Base-by-base conservation (phyloP, 129 eudicot species). In the Dittrichia graveolens region DNA sequence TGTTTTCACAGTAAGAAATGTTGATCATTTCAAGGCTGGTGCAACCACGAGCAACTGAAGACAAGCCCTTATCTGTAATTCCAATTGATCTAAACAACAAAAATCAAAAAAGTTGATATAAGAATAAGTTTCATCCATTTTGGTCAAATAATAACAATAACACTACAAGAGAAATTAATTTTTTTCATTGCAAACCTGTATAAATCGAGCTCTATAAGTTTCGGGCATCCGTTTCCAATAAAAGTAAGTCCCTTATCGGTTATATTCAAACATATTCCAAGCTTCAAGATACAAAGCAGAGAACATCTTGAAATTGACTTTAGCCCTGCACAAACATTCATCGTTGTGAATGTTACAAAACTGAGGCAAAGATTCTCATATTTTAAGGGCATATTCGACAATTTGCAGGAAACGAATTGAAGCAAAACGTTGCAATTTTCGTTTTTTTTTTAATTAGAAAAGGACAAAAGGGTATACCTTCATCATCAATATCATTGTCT, bases 241-340 rank as follows among this genome's bases (percentile, higher is more conserved):
- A 65, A 83, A 31, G 69, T 49, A 57, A 91, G 91, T 55, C 99
- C 97, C 50, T 81, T 78, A 53, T 95, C 96, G 8, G 91, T 86
- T 66, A 95, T 78, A 75, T 95, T 95, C 61, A 84, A 74, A 60
- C 99, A 95, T 63, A 95, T 86, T 13, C 99, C 99, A 5, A 95
- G 82, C 78, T 95, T 95, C 67, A 95, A 75, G 77, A 79, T 77
- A 54, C 85, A 60, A 40, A 95, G 91, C 44, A 61, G 68, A 45
- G 96, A 79, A 82, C 99, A 95, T 60, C 82, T 84, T 41, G 99
- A 95, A 78, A 95, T 91, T 60, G 96, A 88, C 76, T 86, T 88
- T 72, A 95, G 69, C 15, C 99, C 99, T 95, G 89, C 78, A 71
- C 15, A 77, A 10, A 60, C 24, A 79, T 34, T 38, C 24, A 47